Evolutionary conservation across 2,329 filamentous ascomycete species (phyloP).

Genomic region (Trichoderma oligosporum): DNA sequence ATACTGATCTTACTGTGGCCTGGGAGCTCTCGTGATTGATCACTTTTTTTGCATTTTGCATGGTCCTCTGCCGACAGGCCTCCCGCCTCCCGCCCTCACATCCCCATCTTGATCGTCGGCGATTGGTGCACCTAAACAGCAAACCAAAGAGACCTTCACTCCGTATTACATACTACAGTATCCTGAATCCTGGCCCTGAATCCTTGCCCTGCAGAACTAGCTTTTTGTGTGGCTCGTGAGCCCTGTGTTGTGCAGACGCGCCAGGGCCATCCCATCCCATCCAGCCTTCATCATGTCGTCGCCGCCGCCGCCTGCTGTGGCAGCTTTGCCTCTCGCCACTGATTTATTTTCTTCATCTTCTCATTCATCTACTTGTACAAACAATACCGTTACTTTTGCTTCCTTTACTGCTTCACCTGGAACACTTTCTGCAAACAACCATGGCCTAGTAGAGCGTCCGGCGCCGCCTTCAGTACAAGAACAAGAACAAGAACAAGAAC

Average conservation of each 20-base stretch:
- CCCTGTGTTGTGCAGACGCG: neutral
- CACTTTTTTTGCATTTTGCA: conserved; percentile 8
- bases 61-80: neutral
- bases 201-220: too few species aligned
- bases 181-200: neutral
- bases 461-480: neutral
- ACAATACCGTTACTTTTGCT: conserved; percentile 1
- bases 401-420: neutral
- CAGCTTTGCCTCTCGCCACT: conserved; percentile 8
- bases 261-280: neutral
- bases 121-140: too few species aligned
- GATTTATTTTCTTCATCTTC: neutral
- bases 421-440: neutral
- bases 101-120: conserved; percentile 3
- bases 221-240: conserved; percentile 10
- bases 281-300: conserved; percentile 14
- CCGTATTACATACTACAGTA: neutral
- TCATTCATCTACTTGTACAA: neutral
- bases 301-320: conserved; percentile 5
- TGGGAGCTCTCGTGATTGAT: conserved; percentile 14
- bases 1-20: neutral
- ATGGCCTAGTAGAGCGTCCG: neutral
- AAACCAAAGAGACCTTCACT: neutral
- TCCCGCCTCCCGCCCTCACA: neutral
- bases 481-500: too few species aligned